Evolutionary conservation across 2,329 filamentous ascomycete genomes (phyloP).

Genomic region (Fusarium nelsonii): DNA sequence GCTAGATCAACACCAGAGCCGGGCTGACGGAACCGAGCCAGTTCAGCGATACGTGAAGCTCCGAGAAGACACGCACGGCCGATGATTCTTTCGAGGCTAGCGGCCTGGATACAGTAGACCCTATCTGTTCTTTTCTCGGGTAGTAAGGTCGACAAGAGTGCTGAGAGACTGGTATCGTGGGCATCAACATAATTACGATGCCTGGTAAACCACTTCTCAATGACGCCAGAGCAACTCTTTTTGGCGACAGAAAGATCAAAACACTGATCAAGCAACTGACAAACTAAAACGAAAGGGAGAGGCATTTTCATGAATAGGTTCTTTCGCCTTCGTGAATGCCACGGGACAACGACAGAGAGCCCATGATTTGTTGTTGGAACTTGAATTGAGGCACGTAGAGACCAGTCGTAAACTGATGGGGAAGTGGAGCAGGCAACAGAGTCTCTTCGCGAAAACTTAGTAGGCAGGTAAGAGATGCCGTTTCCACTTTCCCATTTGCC

Average conservation of each 20-base stretch:
- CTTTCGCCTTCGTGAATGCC: background rate
- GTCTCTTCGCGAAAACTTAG: background rate
- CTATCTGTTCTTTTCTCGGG: constrained; percentile 82
- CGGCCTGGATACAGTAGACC: constrained; percentile 77
- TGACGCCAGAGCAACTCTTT: constrained; percentile 53
- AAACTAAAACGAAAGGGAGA: constrained; percentile 76
- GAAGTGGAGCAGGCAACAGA: constrained; percentile 27
- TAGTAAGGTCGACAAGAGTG: constrained; percentile 80
- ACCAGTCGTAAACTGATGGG: background rate
- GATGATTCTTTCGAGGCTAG: constrained; percentile 74
- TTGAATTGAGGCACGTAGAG: background rate
- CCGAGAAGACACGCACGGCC: constrained; percentile 75
- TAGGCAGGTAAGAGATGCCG: constrained; percentile 4
- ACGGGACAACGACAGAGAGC: constrained; percentile 2
- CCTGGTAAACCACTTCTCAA: constrained; percentile 76
- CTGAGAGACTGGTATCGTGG: constrained; percentile 67
- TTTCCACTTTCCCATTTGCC: constrained; percentile 4
- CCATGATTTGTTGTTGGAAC: background rate
- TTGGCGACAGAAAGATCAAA: constrained; percentile 59
- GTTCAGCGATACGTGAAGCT: constrained; percentile 68
- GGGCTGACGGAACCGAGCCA: constrained; percentile 71
- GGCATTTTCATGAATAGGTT: constrained; percentile 62
- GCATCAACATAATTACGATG: constrained; percentile 71
- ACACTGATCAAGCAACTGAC: constrained; percentile 78
- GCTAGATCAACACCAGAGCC: constrained; percentile 75